Evolutionary conservation across 2,329 filamentous ascomycete genomes (phyloP).

Genomic region (Xylaria sp.): DNA sequence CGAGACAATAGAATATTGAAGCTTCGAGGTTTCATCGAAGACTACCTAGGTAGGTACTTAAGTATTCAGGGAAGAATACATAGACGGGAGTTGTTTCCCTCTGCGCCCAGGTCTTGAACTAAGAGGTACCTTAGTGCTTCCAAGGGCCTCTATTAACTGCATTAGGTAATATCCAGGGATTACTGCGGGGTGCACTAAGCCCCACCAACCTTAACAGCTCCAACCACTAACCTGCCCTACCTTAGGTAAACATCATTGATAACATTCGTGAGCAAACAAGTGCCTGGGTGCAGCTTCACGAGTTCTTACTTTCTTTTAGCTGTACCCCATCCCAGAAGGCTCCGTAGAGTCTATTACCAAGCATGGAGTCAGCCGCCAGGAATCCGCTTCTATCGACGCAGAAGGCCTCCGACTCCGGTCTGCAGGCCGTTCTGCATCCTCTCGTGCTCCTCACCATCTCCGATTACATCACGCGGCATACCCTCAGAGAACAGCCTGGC

Average conservation of each 20-base stretch:
- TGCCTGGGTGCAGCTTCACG: conserved; percentile 24
- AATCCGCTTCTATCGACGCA: conserved; percentile 74
- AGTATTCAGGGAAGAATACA: too few species aligned
- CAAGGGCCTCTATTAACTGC: neutral
- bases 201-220: conserved; percentile 24
- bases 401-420: conserved; percentile 76
- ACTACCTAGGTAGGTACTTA: too few species aligned
- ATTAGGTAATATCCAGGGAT: neutral
- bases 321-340: conserved; percentile 2
- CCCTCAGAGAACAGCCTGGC: conserved; percentile 77
- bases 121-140: too few species aligned
- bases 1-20: neutral
- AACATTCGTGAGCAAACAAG: conserved; percentile 19
- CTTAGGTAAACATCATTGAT: neutral
- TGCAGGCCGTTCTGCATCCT: conserved; percentile 88
- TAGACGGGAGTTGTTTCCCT: too few species aligned
- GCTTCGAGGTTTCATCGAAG: neutral
- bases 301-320: neutral
- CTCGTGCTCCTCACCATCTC: conserved; percentile 96
- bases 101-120: too few species aligned
- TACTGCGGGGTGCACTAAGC: conserved; percentile 10
- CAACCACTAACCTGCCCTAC: neutral
- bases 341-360: conserved; percentile 32
- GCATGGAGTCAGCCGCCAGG: conserved; percentile 59
- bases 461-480: conserved; percentile 94